Conservation (phyloP, 495 filamentous ascomycete species). For the Neurospora sp. region DNA sequence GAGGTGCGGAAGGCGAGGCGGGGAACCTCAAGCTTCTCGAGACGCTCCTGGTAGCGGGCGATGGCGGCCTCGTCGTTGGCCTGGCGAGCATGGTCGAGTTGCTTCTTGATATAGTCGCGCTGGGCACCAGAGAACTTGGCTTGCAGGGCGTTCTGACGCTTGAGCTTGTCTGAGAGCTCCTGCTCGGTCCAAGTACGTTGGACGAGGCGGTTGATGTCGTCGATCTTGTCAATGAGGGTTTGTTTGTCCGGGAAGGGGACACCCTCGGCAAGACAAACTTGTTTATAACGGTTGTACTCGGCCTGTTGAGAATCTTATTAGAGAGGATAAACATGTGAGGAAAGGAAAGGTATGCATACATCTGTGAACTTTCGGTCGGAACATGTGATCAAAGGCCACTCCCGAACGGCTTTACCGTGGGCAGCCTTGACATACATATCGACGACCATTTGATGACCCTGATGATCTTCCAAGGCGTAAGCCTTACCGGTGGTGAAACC, state of each 20-base stretch:
- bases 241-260: slow-evolving; percentile 57
- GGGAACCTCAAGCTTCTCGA: slow-evolving; percentile 56
- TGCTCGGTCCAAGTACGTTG: slow-evolving; percentile 68
- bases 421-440: slow-evolving; percentile 65
- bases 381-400: slow-evolving; percentile 75
- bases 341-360: slow-evolving; percentile 31
- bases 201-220: slow-evolving; percentile 69
- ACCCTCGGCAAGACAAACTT: slow-evolving; percentile 59
- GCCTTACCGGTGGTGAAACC: slow-evolving; percentile 67
- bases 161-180: slow-evolving; percentile 68
- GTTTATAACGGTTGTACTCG: slow-evolving; percentile 77
- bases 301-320: slow-evolving; percentile 37
- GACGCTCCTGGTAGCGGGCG: slow-evolving; percentile 51
- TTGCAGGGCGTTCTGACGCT: slow-evolving; percentile 51
- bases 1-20: slow-evolving; percentile 60
- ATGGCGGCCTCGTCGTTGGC: slow-evolving; percentile 51
- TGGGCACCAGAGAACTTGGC: slow-evolving; percentile 50
- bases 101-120: slow-evolving; percentile 49
- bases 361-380: slow-evolving; percentile 68
- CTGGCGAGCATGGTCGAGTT: slow-evolving; percentile 53
- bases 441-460: slow-evolving; percentile 61
- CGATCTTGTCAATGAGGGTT: slow-evolving; percentile 57
- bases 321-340: neutral
- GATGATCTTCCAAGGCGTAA: slow-evolving; percentile 63
- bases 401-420: slow-evolving; percentile 64